Evolutionary conservation across 2,329 filamentous ascomycete species (phyloP).

Genomic region (Colletotrichum echinochloae): DNA sequence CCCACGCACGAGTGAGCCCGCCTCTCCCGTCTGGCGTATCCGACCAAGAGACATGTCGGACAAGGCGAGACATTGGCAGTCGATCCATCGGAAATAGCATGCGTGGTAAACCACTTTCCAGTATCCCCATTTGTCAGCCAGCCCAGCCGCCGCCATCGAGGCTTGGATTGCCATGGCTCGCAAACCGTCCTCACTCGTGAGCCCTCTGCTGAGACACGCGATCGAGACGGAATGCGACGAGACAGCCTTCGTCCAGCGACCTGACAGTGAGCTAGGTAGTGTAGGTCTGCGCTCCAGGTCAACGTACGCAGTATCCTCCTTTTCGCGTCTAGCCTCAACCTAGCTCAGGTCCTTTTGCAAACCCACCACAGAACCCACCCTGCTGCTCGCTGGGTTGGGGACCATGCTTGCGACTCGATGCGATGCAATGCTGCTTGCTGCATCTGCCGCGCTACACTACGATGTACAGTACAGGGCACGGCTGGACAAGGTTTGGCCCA

Average conservation of each 20-base stretch:
- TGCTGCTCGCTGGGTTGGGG: slow-evolving; percentile 10
- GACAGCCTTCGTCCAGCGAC: slow-evolving; percentile 3
- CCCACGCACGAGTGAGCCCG: background rate
- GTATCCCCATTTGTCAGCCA: slow-evolving; percentile 5
- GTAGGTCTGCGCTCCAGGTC: slow-evolving; percentile 20
- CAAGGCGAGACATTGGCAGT: slow-evolving; percentile 15
- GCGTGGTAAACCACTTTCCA: background rate
- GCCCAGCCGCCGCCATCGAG: background rate
- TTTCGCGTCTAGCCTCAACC: slow-evolving; percentile 38
- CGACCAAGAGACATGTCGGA: slow-evolving; percentile 1
- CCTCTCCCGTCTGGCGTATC: slow-evolving; percentile 9
- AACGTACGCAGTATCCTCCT: slow-evolving; percentile 23
- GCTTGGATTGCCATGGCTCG: background rate
- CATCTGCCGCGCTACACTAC: slow-evolving; percentile 42
- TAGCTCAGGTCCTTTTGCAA: slow-evolving; percentile 42
- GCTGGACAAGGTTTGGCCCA: slow-evolving; percentile 33
- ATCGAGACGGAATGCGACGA: background rate
- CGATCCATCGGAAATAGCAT: slow-evolving; percentile 16
- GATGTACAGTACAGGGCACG: too few relatives aligned
- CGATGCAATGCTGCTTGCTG: slow-evolving; percentile 41
- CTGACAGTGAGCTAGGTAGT: slow-evolving; percentile 9
- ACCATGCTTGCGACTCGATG: slow-evolving; percentile 36
- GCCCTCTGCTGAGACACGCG: background rate
- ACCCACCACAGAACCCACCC: slow-evolving; percentile 40
- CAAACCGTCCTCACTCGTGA: background rate